phyloP scores from a whole-genome alignment of 768 basidiomycete genomes.

The Xerocomellus dryophilus region DNA sequence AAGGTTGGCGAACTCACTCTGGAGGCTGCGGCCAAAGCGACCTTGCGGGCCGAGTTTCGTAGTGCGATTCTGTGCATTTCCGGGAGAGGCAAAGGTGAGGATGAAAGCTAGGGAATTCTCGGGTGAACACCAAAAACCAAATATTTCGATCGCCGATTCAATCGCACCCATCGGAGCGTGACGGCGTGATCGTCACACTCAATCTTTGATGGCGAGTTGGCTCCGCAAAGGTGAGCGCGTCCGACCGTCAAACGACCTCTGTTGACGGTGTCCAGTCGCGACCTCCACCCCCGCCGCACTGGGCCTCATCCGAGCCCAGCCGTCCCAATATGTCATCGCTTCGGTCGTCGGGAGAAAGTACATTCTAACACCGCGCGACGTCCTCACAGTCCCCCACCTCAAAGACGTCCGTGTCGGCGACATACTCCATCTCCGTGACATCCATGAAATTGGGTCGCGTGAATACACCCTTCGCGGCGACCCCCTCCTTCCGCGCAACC shows the following conservation, averaged over 20 bases:
- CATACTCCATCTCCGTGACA: slow-evolving; percentile 73
- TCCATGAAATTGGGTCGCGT: slow-evolving; percentile 93
- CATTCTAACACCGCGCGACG: slow-evolving; percentile 84
- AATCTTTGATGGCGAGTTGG: slow-evolving; percentile 25
- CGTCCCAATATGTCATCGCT: slow-evolving; percentile 89
- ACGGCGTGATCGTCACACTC: slow-evolving; percentile 9
- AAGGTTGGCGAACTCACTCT: slow-evolving; percentile 45
- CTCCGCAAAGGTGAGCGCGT: slow-evolving; percentile 22
- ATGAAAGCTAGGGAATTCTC: slow-evolving; percentile 42
- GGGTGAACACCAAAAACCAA: slow-evolving; percentile 33
- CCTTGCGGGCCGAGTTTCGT: slow-evolving; percentile 78
- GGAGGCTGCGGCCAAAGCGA: slow-evolving; percentile 63
- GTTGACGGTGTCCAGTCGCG: slow-evolving; percentile 17
- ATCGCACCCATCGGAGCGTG: slow-evolving; percentile 15
- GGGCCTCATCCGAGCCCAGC: slow-evolving; percentile 82
- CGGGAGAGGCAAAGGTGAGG: slow-evolving; percentile 42
- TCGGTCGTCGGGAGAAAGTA: slow-evolving; percentile 84
- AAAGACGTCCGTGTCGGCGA: slow-evolving; percentile 86
- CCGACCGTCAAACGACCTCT: not conserved
- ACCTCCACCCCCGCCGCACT: slow-evolving; percentile 60
- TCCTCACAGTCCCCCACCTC: slow-evolving; percentile 90
- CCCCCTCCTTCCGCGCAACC: slow-evolving; percentile 60
- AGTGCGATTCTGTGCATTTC: slow-evolving; percentile 83
- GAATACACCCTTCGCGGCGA: slow-evolving; percentile 88
- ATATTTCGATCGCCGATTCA: slow-evolving; percentile 32